Conservation (phyloP, 2,329 filamentous ascomycete genomes). For the Didymella segeticola region DNA sequence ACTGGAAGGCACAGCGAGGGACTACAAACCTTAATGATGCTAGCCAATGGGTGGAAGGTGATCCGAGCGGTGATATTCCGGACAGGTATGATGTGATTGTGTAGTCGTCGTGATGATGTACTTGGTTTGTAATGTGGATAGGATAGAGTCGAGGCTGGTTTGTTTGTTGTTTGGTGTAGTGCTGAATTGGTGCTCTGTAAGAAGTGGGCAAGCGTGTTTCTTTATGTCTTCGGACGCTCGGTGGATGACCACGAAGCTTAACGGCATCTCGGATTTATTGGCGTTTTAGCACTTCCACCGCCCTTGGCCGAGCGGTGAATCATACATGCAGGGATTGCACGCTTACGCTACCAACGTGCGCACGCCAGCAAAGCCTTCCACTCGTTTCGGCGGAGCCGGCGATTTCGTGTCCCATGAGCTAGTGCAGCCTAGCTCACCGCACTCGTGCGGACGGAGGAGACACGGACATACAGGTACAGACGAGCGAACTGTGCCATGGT, state of each 20-base stretch:
- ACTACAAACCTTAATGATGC: conserved; percentile 41
- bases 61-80: conserved; percentile 35
- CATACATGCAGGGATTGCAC: conserved; percentile 28
- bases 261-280: conserved; percentile 38
- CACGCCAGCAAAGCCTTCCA: conserved; percentile 19
- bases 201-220: conserved; percentile 36
- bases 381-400: conserved; percentile 17
- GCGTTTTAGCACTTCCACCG: conserved; percentile 39
- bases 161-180: conserved; percentile 20
- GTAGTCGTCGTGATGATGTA: conserved; percentile 16
- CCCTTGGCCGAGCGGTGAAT: conserved; percentile 36
- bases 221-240: conserved; percentile 42
- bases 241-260: conserved; percentile 38
- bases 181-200: conserved; percentile 17
- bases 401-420: conserved; percentile 11
- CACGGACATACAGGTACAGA: conserved; percentile 18
- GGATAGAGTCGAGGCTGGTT: background rate
- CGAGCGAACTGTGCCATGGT: conserved; percentile 17
- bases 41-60: conserved; percentile 44
- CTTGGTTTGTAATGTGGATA: background rate
- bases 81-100: conserved; percentile 20
- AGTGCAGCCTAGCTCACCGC: conserved; percentile 10
- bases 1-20: conserved; percentile 38
- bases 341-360: conserved; percentile 18
- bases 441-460: conserved; percentile 17